These are phyloP conservation scores for Berkeleyomyces basicola DNA, from an alignment of 2,329 filamentous ascomycete species.

Conservation along the genomic window DNA sequence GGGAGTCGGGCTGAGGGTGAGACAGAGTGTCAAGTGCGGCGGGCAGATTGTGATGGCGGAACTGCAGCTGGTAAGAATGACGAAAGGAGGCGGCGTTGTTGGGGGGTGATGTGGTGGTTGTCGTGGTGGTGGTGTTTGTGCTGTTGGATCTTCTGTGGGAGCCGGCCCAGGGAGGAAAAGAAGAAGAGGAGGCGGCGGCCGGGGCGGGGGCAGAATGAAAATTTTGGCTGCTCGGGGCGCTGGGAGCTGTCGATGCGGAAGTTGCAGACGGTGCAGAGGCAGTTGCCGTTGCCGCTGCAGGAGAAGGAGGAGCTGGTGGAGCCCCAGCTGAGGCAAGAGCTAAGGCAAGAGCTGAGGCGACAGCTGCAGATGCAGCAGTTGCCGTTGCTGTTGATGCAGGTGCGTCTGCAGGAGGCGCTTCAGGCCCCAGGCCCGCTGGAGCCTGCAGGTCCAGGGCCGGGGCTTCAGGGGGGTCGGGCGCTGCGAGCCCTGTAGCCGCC, in stretches of 20 bases:
- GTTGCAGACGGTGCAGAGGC: background rate
- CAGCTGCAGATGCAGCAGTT: background rate
- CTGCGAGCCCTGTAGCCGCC: background rate
- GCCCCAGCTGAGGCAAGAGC: background rate
- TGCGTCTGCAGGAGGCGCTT: background rate
- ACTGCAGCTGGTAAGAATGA: background rate
- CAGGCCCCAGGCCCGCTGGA: background rate
- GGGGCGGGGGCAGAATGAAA: background rate
- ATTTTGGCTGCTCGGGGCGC: background rate
- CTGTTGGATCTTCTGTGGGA: background rate
- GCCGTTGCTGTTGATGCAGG: background rate
- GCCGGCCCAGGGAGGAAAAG: background rate
- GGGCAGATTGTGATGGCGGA: background rate
- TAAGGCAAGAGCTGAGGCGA: background rate
- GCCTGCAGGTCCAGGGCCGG: background rate
- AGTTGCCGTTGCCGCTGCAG: background rate
- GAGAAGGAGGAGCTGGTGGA: background rate
- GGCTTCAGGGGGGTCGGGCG: background rate
- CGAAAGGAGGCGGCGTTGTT: background rate
- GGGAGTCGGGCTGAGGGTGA: background rate
- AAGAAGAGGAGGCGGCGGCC: too few species aligned
- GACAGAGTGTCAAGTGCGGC: background rate
- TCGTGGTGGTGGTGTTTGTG: background rate
- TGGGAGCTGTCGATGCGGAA: too few species aligned
- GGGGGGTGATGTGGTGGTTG: background rate